Base-by-base conservation (phyloP, 2,329 filamentous ascomycete species). In the Aspergillus sojae region DNA sequence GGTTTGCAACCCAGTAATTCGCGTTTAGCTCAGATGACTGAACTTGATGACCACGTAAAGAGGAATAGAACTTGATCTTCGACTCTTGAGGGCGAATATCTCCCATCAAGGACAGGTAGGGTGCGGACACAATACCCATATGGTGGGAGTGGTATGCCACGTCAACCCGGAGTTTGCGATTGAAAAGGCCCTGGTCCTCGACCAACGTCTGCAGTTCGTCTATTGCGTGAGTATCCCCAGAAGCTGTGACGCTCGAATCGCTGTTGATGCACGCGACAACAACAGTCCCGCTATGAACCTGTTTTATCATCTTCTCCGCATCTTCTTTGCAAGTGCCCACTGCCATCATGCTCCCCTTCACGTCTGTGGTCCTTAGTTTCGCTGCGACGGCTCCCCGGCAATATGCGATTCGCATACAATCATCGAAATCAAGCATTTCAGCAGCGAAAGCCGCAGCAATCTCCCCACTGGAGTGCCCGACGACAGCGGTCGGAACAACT, bases 391-490 rank as follows among this genome's bases (percentile, higher is more conserved):
- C 43, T 36, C 64, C 63, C 6, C 67, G 56, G 7, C 58, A 59
- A 41, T 65, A 69, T 21, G 62, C 62, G 5, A 65, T 46, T 2
- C 34, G 41, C 16, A 65, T 57, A 10, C 60, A 65, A 16, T 63
- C 58, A 12, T 61, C 30, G 11, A 54, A 26, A 10, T 60, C 62
- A 5, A 78, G n/a, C 3, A 63, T 54, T 2, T 74, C 77, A 5
- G 79, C 72, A 2, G 82, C 80, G 62, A 84, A 34, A 11, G 10
- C 10, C 32, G 32, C 32, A 12, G 32, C 32, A 34, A 34, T 83
- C 62, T 85, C 83, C 26, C 83, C 83, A 59, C 75, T 79, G 0
- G 81, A 83, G 65, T 85, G 83, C 0, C 83, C 82, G 2, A 78
- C 71, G 0, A 83, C 80, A 6, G 74, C 75, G 0, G 66, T 56